Conservation (phyloP, 257 asterid species). For the Solanum paucissectum region DNA sequence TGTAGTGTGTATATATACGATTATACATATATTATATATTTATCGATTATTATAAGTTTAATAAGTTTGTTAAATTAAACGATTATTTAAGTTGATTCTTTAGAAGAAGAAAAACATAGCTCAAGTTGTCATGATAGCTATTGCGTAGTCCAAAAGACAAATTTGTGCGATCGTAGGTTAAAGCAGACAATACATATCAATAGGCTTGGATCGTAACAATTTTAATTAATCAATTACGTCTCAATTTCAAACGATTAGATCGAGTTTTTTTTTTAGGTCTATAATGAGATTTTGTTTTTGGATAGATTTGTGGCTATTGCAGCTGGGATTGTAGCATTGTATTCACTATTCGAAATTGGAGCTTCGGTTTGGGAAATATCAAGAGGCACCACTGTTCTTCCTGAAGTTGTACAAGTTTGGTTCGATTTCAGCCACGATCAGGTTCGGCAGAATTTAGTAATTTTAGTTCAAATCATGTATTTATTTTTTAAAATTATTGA, state of each 20-base stretch:
- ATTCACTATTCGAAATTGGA: conserved; percentile 34
- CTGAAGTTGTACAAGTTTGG: conserved; percentile 38
- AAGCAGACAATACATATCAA: neutral
- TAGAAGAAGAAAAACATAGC: neutral
- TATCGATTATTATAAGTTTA: neutral
- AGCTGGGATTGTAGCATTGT: conserved; percentile 26
- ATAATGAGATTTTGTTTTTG: neutral
- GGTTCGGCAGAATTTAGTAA: neutral
- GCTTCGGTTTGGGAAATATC: conserved; percentile 37
- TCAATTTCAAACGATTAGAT: neutral
- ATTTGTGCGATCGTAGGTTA: neutral
- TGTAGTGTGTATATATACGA: neutral
- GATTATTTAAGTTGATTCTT: neutral
- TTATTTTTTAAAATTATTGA: neutral
- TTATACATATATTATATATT: no score
- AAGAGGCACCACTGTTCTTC: conserved; percentile 22
- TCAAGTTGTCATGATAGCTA: neutral
- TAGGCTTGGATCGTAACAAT: neutral
- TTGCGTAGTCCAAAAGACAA: neutral
- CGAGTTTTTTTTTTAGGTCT: neutral
- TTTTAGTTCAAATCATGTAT: neutral
- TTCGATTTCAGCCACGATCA: conserved; percentile 42
- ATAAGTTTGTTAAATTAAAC: neutral
- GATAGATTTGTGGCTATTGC: conserved; percentile 24
- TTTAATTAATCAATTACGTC: neutral